These are phyloP conservation scores for Eucalyptus tenuipes DNA, from an alignment of 345 rosid genomes.

Conservation along the genomic window DNA sequence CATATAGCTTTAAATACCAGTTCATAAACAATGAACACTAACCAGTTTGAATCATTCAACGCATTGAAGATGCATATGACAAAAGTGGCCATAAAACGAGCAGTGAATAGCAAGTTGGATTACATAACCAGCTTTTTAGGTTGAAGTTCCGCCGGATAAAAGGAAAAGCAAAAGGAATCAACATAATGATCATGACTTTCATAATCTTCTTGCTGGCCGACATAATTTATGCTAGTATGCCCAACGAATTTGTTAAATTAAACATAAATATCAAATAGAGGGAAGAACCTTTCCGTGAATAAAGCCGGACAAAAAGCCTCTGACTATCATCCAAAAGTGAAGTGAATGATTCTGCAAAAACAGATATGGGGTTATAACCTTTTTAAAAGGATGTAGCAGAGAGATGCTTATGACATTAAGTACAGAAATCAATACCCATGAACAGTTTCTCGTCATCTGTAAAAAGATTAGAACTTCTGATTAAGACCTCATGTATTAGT, in stretches of 20 bases:
- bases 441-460: constrained; percentile 51
- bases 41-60: not conserved
- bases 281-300: constrained; percentile 63
- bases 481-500: constrained; percentile 56
- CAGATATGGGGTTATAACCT: not conserved
- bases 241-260: not conserved
- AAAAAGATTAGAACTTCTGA: constrained; percentile 45
- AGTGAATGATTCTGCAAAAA: constrained; percentile 53
- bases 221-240: not conserved
- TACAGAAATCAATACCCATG: constrained; percentile 31
- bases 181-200: not conserved
- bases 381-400: not conserved
- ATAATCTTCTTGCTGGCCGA: not conserved
- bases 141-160: not conserved
- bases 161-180: not conserved
- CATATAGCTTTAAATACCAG: not conserved
- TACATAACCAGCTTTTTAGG: not conserved
- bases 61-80: not conserved
- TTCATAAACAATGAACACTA: not conserved
- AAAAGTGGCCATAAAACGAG: not conserved
- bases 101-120: not conserved
- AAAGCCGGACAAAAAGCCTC: constrained; percentile 83
- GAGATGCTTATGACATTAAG: not conserved
- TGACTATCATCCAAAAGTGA: constrained; percentile 63
- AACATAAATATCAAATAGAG: not conserved